These are phyloP conservation scores for Phlyctochytrium arcticum DNA, from an alignment of 192 early-diverging fungal genomes.

Conservation along the genomic window DNA sequence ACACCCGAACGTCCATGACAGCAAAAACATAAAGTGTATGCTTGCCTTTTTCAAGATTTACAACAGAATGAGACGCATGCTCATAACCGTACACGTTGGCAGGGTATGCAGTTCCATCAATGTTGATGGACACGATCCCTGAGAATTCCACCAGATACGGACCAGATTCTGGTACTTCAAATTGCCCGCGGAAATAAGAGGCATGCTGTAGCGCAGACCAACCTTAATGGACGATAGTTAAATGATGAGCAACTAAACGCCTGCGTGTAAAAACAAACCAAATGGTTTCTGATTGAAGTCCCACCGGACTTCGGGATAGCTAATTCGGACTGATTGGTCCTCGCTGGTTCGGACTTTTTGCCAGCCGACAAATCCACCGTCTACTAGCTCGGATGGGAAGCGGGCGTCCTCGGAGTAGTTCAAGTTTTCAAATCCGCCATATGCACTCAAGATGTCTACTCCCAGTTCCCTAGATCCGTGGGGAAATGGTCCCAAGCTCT, in stretches of 20 bases:
- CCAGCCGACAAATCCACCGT: slow-evolving; percentile 59
- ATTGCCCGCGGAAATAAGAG: slow-evolving; percentile 40
- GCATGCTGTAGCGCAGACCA: slow-evolving; percentile 46
- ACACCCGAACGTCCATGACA: slow-evolving; percentile 65
- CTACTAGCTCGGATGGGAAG: slow-evolving; percentile 67
- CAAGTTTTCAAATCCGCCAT: slow-evolving; percentile 64
- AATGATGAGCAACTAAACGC: not conserved
- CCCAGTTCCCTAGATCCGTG: slow-evolving; percentile 57
- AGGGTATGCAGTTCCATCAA: slow-evolving; percentile 50
- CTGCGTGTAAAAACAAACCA: slow-evolving; percentile 28
- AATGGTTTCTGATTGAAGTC: slow-evolving; percentile 53
- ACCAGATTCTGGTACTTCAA: slow-evolving; percentile 34
- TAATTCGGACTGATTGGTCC: slow-evolving; percentile 52
- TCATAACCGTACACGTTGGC: slow-evolving; percentile 65
- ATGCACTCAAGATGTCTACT: slow-evolving; percentile 66
- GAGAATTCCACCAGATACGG: slow-evolving; percentile 39
- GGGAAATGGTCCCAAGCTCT: slow-evolving; percentile 58
- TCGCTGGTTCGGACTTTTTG: slow-evolving; percentile 38
- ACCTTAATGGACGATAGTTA: slow-evolving; percentile 22
- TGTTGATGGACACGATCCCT: slow-evolving; percentile 61
- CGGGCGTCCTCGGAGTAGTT: slow-evolving; percentile 37
- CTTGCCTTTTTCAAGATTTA: slow-evolving; percentile 42
- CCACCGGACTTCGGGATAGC: slow-evolving; percentile 48
- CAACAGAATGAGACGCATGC: slow-evolving; percentile 34
- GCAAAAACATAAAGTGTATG: slow-evolving; percentile 56